Evolutionary conservation across 148 eudicot species (phyloP).

Genomic region (Hydrangea macrophylla): DNA sequence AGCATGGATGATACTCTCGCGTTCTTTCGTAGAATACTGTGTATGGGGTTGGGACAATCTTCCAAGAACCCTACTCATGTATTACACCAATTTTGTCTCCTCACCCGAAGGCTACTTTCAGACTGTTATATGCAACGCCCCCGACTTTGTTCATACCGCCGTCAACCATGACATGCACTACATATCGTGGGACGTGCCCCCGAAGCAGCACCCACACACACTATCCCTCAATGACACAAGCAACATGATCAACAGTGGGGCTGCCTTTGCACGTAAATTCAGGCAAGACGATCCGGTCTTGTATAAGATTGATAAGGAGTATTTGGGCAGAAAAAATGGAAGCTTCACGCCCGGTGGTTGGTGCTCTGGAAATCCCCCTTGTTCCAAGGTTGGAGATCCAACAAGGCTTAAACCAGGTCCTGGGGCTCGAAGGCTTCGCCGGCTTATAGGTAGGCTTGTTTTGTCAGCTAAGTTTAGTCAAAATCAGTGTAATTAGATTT

Average conservation of each 20-base stretch:
- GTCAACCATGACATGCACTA: conserved; percentile 82
- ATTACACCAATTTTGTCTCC: conserved; percentile 79
- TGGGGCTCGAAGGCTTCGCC: conserved; percentile 64
- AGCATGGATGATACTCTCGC: conserved; percentile 86
- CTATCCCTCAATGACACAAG: conserved; percentile 48
- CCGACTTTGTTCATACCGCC: conserved; percentile 50
- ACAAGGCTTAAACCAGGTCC: conserved; percentile 53
- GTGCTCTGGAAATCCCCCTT: conserved; percentile 61
- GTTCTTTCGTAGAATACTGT: conserved; percentile 66
- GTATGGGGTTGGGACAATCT: conserved; percentile 94
- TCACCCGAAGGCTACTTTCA: conserved; percentile 92
- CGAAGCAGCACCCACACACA: conserved; percentile 71
- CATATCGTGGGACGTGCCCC: conserved; percentile 82
- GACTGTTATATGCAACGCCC: conserved; percentile 75
- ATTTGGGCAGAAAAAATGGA: conserved; percentile 51
- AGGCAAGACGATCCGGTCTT: conserved; percentile 47
- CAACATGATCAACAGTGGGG: conserved; percentile 57
- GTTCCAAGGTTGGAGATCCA: conserved; percentile 52
- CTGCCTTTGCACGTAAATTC: conserved; percentile 83
- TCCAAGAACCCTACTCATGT: conserved; percentile 83
- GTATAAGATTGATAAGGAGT: conserved; percentile 59
- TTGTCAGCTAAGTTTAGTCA: conserved; percentile 30
- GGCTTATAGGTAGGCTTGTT: conserved; percentile 45
- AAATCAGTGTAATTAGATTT: conserved; percentile 63
- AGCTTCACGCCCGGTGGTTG: conserved; percentile 79